Conservation (phyloP, 164 flowering plant genomes). For the Magnolia changhungtana region DNA sequence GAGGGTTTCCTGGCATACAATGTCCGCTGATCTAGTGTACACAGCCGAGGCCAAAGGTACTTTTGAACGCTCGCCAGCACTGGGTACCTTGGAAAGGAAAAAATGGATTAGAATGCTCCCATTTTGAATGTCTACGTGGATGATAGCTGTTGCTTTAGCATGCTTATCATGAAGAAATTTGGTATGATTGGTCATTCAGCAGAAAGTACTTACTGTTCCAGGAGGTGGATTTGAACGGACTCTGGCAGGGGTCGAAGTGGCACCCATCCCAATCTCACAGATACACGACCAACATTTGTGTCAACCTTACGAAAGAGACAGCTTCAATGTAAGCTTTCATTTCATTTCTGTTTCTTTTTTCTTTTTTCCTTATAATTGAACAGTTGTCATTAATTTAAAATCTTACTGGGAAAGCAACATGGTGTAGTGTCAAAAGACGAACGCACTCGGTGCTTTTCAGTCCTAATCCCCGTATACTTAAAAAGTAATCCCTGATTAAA, state of each 20-base stretch:
- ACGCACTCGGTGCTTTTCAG: slow-evolving; percentile 97
- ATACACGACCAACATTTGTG: slow-evolving; percentile 82
- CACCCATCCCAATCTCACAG: slow-evolving; percentile 92
- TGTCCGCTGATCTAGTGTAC: slow-evolving; percentile 59
- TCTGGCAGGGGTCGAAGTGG: slow-evolving; percentile 82
- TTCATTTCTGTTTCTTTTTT: background rate
- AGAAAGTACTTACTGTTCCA: slow-evolving; percentile 51
- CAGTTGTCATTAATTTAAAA: background rate
- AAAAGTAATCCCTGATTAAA: slow-evolving; percentile 61
- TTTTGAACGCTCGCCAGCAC: slow-evolving; percentile 65
- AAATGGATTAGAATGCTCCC: slow-evolving; percentile 5
- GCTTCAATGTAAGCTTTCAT: background rate
- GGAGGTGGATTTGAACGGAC: slow-evolving; percentile 62
- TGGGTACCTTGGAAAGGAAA: slow-evolving; percentile 52
- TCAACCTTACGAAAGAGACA: slow-evolving; percentile 55
- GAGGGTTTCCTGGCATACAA: slow-evolving; percentile 41
- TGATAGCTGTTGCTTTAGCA: background rate
- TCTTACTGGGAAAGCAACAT: slow-evolving; percentile 97
- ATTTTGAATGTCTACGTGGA: background rate
- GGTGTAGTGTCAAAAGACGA: slow-evolving; percentile 89
- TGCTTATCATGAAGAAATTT: slow-evolving; percentile 2
- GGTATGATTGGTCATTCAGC: background rate
- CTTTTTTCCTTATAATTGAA: background rate
- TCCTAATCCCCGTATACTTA: slow-evolving; percentile 87
- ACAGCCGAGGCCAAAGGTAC: slow-evolving; percentile 84